Base-by-base conservation (phyloP, 176 grass and related monocot genomes). In the Lolium multiflorum region DNA sequence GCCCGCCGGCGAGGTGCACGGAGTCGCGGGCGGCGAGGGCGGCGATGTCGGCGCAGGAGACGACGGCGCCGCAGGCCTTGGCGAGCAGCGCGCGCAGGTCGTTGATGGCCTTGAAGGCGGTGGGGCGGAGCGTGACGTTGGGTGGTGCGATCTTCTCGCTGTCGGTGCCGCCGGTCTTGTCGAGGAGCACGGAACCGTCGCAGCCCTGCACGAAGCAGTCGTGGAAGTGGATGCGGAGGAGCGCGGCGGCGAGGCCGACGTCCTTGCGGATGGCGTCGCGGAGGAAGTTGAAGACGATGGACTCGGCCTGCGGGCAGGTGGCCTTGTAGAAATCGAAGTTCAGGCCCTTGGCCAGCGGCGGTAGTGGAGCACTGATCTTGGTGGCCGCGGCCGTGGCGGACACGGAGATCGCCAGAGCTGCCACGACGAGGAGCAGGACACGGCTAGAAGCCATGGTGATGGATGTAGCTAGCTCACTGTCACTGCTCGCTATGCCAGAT, bases 171-270 rank as follows among this genome's bases (percentile, higher is more conserved):
- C 83, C 13, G 44, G 80, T 85, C 0, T 57, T 64, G 41, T 80
- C 77, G 1, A 98, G 65, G 1, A 95, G 74, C 14, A 97, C 18
- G 16, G 95, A 97, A 0, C 21, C 95, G 57, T 97, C 95, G 77
- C 95, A 97, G 10, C 95, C 95, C 92, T 97, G 90, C 17, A 97
- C 90, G 86, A 97, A 97, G 76, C 94, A 97, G 89, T 97, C 94
- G 38, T 97, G 94, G 88, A 97, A 97, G 83, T 97, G 94, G 80
- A 97, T 50, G 1, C 95, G 95, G 81, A 94, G 80, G 5, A 93
- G 95, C 62, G 77, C 92, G 0, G 95, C 89, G 68, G 92, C 84
- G 7, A 97, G 95, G 56, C 92, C 90, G 12, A 89, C 62, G 84
- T 97, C 43, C 38, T 17, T 74, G 28, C 55, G 18, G 18, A 93